phyloP scores from a whole-genome alignment of 2,329 filamentous ascomycete genomes.

The Alternaria brassicicola region DNA sequence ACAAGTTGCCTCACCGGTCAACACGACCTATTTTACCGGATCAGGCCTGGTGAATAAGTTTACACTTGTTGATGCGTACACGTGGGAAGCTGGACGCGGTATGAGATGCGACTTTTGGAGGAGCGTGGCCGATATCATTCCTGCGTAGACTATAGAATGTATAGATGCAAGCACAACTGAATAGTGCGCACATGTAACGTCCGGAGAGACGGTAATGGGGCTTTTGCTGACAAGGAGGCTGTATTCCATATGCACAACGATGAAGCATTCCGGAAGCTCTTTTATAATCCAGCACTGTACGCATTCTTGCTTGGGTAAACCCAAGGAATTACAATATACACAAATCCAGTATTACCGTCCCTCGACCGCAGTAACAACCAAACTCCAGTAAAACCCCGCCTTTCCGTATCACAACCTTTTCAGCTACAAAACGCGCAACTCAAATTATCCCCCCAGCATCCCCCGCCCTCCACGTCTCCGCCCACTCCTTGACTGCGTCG shows the following conservation, averaged over 20 bases:
- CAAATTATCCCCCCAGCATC: neutral
- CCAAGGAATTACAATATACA: too few relatives aligned
- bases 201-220: too few relatives aligned
- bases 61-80: conserved; percentile 15
- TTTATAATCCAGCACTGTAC: too few relatives aligned
- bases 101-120: conserved; percentile 20
- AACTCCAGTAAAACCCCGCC: too few relatives aligned
- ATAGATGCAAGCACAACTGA: neutral
- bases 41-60: conserved; percentile 15
- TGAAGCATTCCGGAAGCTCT: too few relatives aligned
- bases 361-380: too few relatives aligned
- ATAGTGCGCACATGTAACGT: neutral
- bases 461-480: conserved; percentile 20
- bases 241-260: too few relatives aligned
- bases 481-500: conserved; percentile 31
- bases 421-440: too few relatives aligned
- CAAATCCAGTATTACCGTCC: too few relatives aligned
- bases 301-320: too few relatives aligned
- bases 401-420: too few relatives aligned
- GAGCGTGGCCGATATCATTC: conserved; percentile 7
- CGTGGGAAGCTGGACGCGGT: conserved; percentile 20
- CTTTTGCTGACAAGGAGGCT: too few relatives aligned
- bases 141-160: neutral
- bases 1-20: neutral
- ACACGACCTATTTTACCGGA: conserved; percentile 12